These are phyloP conservation scores for Grosmannia clavigera DNA, from an alignment of 2,329 filamentous ascomycete genomes.

Conservation along the genomic window DNA sequence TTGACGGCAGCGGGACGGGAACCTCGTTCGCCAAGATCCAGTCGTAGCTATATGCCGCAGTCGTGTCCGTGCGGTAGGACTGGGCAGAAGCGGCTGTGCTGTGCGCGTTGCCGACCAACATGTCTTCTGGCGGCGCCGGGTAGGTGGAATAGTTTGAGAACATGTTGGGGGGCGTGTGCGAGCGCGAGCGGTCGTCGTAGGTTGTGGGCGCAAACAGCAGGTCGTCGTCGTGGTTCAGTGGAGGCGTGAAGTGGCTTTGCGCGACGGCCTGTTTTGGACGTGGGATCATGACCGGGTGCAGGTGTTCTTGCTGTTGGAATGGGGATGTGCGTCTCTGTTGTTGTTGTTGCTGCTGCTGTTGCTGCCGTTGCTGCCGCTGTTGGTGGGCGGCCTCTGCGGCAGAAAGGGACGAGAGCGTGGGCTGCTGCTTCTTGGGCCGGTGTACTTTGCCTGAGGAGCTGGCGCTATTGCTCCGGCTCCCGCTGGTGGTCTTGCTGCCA, in stretches of 20 bases:
- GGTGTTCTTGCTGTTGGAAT: slow-evolving; percentile 12
- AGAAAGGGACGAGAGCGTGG: slow-evolving; percentile 11
- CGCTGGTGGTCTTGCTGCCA: slow-evolving; percentile 16
- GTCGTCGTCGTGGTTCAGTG: slow-evolving; percentile 50
- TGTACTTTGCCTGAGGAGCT: background rate
- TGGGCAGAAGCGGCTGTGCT: background rate
- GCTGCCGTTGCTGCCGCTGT: slow-evolving; percentile 11
- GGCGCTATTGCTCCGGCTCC: background rate
- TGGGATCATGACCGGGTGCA: slow-evolving; percentile 21
- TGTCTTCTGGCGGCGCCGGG: slow-evolving; percentile 32
- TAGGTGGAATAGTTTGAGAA: slow-evolving; percentile 42
- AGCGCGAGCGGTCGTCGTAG: slow-evolving; percentile 56
- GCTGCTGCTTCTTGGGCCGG: slow-evolving; percentile 29
- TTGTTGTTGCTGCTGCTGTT: slow-evolving; percentile 2
- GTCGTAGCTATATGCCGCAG: slow-evolving; percentile 37
- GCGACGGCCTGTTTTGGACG: slow-evolving; percentile 21
- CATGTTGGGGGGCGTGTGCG: slow-evolving; percentile 54
- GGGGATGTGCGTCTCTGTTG: slow-evolving; percentile 4
- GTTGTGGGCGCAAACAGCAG: slow-evolving; percentile 43
- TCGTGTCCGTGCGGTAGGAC: background rate
- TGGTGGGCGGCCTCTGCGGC: slow-evolving; percentile 12
- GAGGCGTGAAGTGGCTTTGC: slow-evolving; percentile 40
- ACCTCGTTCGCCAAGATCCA: slow-evolving; percentile 37
- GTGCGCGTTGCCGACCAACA: slow-evolving; percentile 25
- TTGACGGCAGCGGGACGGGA: slow-evolving; percentile 49